Base-by-base conservation (phyloP, 2,329 filamentous ascomycete genomes). In the Plectosphaerella cucumerina region DNA sequence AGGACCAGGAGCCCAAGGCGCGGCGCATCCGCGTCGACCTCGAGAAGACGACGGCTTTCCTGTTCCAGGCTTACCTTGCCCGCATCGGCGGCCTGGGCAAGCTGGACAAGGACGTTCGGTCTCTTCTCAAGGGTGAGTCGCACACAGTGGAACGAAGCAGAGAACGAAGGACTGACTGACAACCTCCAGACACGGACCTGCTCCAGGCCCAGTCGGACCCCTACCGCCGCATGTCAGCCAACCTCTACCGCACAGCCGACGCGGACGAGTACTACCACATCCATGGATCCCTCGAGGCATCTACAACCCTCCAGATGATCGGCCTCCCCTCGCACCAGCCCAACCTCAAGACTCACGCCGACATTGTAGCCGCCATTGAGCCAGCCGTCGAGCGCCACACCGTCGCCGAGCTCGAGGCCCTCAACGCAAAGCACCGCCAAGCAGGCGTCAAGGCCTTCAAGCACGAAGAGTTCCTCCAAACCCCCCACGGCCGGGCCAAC, bases 221-320 rank as follows among this genome's bases (percentile, higher is more conserved):
- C 6, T 90, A 90, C 62, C 80, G 87, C 10, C 82, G 87, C 54
- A 75, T 90, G 66, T 87, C 86, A 11, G 86, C 86, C 14, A 89
- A 89, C 54, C 68, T 90, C 1, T 90, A 89, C 67, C 75, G 79
- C 59, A 89, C 86, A 9, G 84, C 81, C 62, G 76, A 74, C n/a
- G 68, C 74, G 1, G 81, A 78, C n/a, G 76, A 85, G 61, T 90
- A 82, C 60, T 90, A 87, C 61, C 87, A 90, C 60, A 86, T 90
- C 22, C 87, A 90, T 62, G 86, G 87, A 43, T 90, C 86, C 1
- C 68, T 90, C 1, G 86, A 90, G 58, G 86, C 87, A 4, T 84
- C 81, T 10, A 85, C 79, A 8, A 87, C 85, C 0, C 69, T 90
- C 23, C 74, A 79, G 43, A 89, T 89, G 85, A 78, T 90, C 57